These are phyloP conservation scores for Fusarium sp. DNA, from an alignment of 2,329 filamentous ascomycete genomes.

Conservation along the genomic window DNA sequence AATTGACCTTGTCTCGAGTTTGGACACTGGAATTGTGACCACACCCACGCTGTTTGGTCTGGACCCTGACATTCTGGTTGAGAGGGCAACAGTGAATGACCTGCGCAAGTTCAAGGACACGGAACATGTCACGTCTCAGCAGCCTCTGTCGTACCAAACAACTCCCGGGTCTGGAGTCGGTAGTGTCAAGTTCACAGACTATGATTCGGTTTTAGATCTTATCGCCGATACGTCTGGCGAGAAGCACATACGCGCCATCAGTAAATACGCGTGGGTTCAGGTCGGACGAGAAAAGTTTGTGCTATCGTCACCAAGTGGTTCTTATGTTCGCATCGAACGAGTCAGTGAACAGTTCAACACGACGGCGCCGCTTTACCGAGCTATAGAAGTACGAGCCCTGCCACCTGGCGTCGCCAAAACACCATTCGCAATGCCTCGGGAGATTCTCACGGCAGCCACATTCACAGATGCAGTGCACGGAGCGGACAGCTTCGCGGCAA, in stretches of 20 bases:
- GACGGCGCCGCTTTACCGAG: constrained; percentile 52
- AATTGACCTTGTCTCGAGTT: constrained; percentile 92
- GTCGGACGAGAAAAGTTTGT: constrained; percentile 77
- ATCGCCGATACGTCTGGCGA: constrained; percentile 85
- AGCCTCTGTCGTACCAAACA: constrained; percentile 19
- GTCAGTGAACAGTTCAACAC: constrained; percentile 40
- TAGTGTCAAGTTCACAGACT: constrained; percentile 85
- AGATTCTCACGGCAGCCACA: constrained; percentile 72
- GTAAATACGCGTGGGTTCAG: constrained; percentile 84
- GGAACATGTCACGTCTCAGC: constrained; percentile 48
- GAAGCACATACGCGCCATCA: constrained; percentile 79
- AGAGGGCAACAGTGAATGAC: constrained; percentile 71
- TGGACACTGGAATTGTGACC: constrained; percentile 86
- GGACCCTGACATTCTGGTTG: constrained; percentile 81
- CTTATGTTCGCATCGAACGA: constrained; percentile 66
- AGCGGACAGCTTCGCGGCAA: constrained; percentile 81
- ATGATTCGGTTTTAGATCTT: constrained; percentile 90
- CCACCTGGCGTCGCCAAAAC: constrained; percentile 59
- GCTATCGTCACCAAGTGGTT: constrained; percentile 72
- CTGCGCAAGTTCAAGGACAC: constrained; percentile 66
- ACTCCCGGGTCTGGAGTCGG: constrained; percentile 36
- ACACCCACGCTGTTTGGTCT: constrained; percentile 94
- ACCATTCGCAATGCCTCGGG: constrained; percentile 75
- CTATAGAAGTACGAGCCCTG: constrained; percentile 61
- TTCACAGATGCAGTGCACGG: constrained; percentile 84